phyloP scores from a whole-genome alignment of 441 rosid genomes.

The Syzygium syzygioides region DNA sequence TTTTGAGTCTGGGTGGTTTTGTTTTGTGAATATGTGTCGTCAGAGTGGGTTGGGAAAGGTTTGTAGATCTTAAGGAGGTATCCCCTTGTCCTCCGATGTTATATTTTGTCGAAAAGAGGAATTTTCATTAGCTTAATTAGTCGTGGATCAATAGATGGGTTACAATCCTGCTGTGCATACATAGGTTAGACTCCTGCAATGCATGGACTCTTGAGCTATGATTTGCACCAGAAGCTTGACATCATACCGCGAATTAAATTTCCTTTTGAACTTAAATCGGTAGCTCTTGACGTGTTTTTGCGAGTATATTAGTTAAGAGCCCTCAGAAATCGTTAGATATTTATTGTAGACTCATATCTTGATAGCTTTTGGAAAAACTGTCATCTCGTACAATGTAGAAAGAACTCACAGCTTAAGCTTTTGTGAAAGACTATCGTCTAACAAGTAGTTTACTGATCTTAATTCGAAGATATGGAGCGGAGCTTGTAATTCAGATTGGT shows the following conservation, averaged over 20 bases:
- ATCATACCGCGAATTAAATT: neutral
- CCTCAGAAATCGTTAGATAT: neutral
- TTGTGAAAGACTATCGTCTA: neutral
- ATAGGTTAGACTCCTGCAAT: neutral
- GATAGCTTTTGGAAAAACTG: neutral
- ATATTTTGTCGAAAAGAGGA: neutral
- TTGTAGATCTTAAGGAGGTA: neutral
- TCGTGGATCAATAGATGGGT: neutral
- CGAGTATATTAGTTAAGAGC: neutral
- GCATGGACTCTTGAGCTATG: neutral
- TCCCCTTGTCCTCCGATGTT: neutral
- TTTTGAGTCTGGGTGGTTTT: neutral
- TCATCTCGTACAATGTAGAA: neutral
- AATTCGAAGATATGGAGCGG: neutral
- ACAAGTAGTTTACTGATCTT: neutral
- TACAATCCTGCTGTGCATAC: neutral
- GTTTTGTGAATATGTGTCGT: neutral
- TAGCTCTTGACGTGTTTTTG: neutral
- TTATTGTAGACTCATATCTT: neutral
- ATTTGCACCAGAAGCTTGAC: neutral
- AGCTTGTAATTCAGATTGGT: neutral
- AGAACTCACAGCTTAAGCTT: neutral
- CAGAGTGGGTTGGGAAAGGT: neutral
- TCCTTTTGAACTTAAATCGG: neutral
- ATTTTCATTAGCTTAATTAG: neutral